A percentile compares a stretch with the other conserved stretches of the same genome.
phyloP scores from a whole-genome alignment of 2,329 filamentous ascomycete species.

The Colletotrichum melonis region DNA sequence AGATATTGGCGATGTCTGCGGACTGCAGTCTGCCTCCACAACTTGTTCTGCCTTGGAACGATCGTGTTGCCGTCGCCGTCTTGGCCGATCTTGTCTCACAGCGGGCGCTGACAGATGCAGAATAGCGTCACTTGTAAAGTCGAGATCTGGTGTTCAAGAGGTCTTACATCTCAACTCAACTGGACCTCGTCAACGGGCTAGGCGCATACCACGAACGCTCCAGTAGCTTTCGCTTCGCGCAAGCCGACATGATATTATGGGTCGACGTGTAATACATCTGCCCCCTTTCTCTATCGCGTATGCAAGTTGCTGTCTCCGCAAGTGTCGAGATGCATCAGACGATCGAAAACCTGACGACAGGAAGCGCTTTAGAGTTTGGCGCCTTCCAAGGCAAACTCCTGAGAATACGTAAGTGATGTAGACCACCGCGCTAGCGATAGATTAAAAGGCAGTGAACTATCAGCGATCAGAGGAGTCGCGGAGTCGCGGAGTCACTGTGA shows the following conservation, averaged over 20 bases:
- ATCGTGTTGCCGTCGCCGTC: slow-evolving; percentile 18
- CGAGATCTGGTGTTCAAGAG: slow-evolving; percentile 6
- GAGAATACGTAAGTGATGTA: slow-evolving; percentile 30
- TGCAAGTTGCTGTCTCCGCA: not conserved
- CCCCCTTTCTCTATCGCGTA: not conserved
- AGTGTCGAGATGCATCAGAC: slow-evolving; percentile 5
- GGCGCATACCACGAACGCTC: not conserved
- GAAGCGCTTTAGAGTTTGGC: slow-evolving; percentile 28
- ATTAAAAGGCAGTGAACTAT: slow-evolving; percentile 10
- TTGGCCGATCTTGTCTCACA: slow-evolving; percentile 21
- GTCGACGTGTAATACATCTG: not conserved
- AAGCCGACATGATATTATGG: not conserved
- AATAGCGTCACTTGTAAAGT: not conserved
- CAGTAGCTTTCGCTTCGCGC: not conserved
- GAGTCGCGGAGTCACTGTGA: not conserved
- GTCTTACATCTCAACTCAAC: slow-evolving; percentile 6
- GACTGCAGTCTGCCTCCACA: slow-evolving; percentile 14
- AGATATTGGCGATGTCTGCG: not conserved
- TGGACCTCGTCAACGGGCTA: slow-evolving; percentile 1
- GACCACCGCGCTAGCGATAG: slow-evolving; percentile 10
- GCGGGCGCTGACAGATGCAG: slow-evolving; percentile 5
- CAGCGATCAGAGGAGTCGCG: not conserved
- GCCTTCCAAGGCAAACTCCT: slow-evolving; percentile 29
- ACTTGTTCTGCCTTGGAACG: slow-evolving; percentile 15
- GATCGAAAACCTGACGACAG: slow-evolving; percentile 16